Conservation (phyloP, 2,329 filamentous ascomycete species). For the Aspergillus eucalypticola region DNA sequence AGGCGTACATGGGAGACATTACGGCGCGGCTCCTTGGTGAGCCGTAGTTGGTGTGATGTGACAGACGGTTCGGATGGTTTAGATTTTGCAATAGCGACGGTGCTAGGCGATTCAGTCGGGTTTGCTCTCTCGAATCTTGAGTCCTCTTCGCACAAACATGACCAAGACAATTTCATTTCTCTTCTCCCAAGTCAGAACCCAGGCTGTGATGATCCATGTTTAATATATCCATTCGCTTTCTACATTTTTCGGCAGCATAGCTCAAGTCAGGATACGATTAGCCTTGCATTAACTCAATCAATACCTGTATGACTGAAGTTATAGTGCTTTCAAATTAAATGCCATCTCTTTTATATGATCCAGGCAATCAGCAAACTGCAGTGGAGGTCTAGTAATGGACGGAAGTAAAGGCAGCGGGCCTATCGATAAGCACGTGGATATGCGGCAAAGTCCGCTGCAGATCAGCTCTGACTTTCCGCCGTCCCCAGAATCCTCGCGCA, state of each 20-base stretch:
- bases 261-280: neutral
- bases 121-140: neutral
- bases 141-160: neutral
- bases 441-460: slow-evolving; percentile 8
- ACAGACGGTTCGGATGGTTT: slow-evolving; percentile 15
- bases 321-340: neutral
- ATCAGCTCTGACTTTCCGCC: neutral
- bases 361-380: neutral
- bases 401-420: neutral
- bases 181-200: neutral
- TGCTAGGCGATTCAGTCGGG: slow-evolving; percentile 33
- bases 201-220: slow-evolving; percentile 5
- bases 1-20: slow-evolving; percentile 87
- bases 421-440: slow-evolving; percentile 29
- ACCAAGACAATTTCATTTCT: neutral
- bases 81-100: slow-evolving; percentile 28
- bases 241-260: neutral
- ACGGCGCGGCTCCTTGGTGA: slow-evolving; percentile 83
- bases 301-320: neutral
- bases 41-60: slow-evolving; percentile 46
- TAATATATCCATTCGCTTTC: neutral
- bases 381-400: neutral
- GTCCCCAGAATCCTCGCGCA: neutral
- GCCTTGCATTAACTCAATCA: neutral
- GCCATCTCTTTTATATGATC: neutral